These are phyloP conservation scores for Ophiostoma triangulosporum DNA, from an alignment of 2,329 filamentous ascomycete species.

Conservation along the genomic window DNA sequence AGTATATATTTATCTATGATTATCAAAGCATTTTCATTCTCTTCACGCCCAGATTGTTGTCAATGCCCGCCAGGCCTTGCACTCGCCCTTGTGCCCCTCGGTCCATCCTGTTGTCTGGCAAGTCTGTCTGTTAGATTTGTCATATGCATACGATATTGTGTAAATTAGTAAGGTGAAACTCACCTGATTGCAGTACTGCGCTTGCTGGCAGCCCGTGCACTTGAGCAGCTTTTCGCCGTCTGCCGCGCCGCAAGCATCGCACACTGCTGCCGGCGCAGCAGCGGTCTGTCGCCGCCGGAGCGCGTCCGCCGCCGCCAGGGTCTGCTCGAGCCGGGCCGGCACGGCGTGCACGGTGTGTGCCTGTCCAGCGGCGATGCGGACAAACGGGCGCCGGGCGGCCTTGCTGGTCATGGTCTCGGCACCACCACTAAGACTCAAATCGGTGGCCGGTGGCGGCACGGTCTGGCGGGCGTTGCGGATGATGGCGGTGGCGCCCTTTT, in stretches of 20 bases:
- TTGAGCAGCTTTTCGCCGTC: constrained; percentile 18
- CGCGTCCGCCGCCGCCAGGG: constrained; percentile 17
- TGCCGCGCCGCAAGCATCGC: constrained; percentile 7
- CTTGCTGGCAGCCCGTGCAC: constrained; percentile 30
- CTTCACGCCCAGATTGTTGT: constrained; percentile 21
- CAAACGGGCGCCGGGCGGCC: constrained; percentile 26
- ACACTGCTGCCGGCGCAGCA: not conserved
- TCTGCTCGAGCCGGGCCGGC: constrained; percentile 19
- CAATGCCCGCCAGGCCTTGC: constrained; percentile 29
- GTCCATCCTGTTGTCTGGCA: constrained; percentile 31
- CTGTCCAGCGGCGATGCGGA: constrained; percentile 23
- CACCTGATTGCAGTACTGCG: constrained; percentile 34
- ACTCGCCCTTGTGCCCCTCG: constrained; percentile 30
- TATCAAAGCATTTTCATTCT: too few relatives aligned
- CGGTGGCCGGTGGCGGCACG: constrained; percentile 15
- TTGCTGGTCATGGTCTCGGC: constrained; percentile 7
- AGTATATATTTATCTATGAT: not conserved
- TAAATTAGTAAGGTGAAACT: not conserved
- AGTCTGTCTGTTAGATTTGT: constrained; percentile 18
- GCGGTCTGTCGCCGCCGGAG: constrained; percentile 8
- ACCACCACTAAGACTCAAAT: too few relatives aligned
- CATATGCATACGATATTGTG: not conserved
- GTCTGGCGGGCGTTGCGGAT: constrained; percentile 24
- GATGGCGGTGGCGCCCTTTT: constrained; percentile 27
- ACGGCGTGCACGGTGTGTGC: constrained; percentile 23